These are phyloP conservation scores for Paramecium octaurelia DNA, from an alignment of 73 alveolate species.

Conservation along the genomic window DNA sequence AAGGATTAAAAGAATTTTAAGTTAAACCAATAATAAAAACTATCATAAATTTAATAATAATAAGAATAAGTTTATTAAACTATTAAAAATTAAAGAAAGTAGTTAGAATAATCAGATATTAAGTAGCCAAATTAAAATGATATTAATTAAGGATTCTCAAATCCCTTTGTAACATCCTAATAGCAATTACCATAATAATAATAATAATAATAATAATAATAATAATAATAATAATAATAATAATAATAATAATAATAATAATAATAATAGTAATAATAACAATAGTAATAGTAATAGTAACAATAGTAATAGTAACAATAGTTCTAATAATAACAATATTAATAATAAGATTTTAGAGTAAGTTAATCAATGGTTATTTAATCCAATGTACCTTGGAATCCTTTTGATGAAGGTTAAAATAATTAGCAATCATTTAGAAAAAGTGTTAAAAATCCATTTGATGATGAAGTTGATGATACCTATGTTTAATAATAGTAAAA, in stretches of 20 bases:
- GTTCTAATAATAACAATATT: background rate
- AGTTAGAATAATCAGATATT: background rate
- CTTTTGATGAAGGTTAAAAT: background rate
- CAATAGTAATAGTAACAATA: background rate
- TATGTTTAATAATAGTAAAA: background rate
- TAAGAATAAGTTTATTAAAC: background rate
- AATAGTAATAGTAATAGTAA: background rate
- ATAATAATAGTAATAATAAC: background rate
- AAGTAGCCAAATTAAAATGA: background rate
- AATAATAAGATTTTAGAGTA: background rate
- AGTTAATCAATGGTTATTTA: background rate
- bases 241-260: background rate
- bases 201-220: background rate
- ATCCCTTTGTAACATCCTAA: background rate
- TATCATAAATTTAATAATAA: background rate
- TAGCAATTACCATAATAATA: background rate
- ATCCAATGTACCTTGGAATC: background rate
- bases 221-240: background rate
- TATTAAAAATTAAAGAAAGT: background rate
- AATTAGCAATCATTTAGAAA: background rate
- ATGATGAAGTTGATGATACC: background rate
- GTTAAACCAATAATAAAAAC: background rate
- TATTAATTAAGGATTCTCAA: background rate
- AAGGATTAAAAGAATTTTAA: background rate
- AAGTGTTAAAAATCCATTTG: background rate